These are phyloP conservation scores for Monsonia emarginata DNA, from an alignment of 441 rosid genomes.

Conservation along the genomic window DNA sequence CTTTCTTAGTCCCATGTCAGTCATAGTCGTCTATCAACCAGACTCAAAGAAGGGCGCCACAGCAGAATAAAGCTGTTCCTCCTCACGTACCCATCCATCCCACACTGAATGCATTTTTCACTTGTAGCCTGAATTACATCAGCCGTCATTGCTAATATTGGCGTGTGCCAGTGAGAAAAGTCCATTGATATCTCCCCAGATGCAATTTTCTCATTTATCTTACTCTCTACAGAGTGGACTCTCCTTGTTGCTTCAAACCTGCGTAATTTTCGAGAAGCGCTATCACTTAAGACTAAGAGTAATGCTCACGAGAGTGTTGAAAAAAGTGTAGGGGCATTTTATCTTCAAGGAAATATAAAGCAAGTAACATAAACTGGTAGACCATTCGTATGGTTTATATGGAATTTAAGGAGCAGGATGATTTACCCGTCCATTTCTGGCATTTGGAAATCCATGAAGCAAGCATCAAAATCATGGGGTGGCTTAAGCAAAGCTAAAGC, in stretches of 20 bases:
- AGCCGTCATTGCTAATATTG: conserved; percentile 92
- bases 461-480: conserved; percentile 75
- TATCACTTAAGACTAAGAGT: too few species aligned
- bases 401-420: conserved; percentile 7
- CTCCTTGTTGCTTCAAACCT: conserved; percentile 80
- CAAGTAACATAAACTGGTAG: neutral
- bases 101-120: conserved; percentile 64
- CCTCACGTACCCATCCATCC: conserved; percentile 91
- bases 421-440: conserved; percentile 93
- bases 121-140: conserved; percentile 78
- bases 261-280: conserved; percentile 4
- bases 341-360: too few species aligned
- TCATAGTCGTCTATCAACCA: conserved; percentile 20
- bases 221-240: conserved; percentile 48
- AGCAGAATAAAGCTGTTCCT: conserved; percentile 67
- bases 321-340: too few species aligned
- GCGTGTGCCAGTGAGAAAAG: conserved; percentile 50
- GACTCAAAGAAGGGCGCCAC: conserved; percentile 63
- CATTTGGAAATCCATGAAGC: conserved; percentile 98
- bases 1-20: conserved; percentile 10
- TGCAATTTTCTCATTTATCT: conserved; percentile 44
- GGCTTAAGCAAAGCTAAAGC: conserved; percentile 62
- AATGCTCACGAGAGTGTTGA: too few species aligned
- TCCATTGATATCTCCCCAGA: conserved; percentile 39
- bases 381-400: too few species aligned